Percentiles rank a stretch among this genome's conserved stretches.
phyloP scores from a whole-genome alignment of 192 early-diverging fungal species.

The Backusella circina region DNA sequence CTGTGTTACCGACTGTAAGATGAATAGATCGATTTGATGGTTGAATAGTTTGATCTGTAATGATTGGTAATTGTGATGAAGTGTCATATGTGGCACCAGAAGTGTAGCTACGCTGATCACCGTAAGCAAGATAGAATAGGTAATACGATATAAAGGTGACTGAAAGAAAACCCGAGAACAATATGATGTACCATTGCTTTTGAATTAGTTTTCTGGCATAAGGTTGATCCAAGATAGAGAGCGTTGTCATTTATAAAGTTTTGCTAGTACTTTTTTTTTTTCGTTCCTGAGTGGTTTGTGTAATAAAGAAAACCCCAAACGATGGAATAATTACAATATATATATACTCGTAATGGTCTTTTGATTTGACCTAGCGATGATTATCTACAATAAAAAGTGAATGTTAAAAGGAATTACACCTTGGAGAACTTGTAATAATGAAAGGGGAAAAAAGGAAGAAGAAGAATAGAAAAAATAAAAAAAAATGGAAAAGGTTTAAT shows the following conservation, averaged over 20 bases:
- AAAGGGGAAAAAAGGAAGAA: background rate
- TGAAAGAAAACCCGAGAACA: background rate
- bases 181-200: background rate
- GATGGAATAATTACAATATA: background rate
- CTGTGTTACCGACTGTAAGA: background rate
- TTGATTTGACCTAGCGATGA: background rate
- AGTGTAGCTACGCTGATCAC: background rate
- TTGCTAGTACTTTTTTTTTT: background rate
- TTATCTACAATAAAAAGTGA: background rate
- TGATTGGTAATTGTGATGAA: background rate
- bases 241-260: background rate
- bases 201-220: constrained; percentile 1
- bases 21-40: constrained; percentile 2
- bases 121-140: background rate
- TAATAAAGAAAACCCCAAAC: background rate
- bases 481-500: background rate
- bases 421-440: background rate
- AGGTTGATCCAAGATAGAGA: background rate
- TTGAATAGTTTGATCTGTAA: background rate
- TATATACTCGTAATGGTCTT: background rate
- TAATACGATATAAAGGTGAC: background rate
- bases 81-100: background rate
- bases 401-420: background rate
- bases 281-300: background rate
- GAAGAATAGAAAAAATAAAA: background rate